These are phyloP conservation scores for Geotrichum restrictum DNA, from an alignment of 1,139 yeast species.

Conservation along the genomic window DNA sequence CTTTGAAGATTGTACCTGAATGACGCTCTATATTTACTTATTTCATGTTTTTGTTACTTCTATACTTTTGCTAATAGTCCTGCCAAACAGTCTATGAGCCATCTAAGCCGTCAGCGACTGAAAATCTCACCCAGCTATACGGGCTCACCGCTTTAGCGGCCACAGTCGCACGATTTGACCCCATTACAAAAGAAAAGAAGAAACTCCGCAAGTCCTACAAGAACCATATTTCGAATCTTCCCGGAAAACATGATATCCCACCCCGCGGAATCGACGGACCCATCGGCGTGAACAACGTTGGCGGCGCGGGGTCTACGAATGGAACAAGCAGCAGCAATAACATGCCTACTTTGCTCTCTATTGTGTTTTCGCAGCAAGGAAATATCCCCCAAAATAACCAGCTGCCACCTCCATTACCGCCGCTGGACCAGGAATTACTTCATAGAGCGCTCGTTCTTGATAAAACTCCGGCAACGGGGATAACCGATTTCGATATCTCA, in stretches of 20 bases:
- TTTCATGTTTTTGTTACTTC: background rate
- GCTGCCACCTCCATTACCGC: conserved; percentile 12
- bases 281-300: conserved; percentile 18
- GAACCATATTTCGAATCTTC: conserved; percentile 79
- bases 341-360: conserved; percentile 31
- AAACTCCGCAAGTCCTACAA: conserved; percentile 90
- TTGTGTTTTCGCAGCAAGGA: conserved; percentile 32
- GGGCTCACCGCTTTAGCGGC: conserved; percentile 64
- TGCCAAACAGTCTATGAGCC: conserved; percentile 22
- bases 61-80: conserved; percentile 8
- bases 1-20: too few species aligned
- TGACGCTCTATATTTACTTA: too few species aligned
- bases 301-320: conserved; percentile 33
- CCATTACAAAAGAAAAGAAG: conserved; percentile 85
- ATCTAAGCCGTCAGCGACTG: conserved; percentile 60
- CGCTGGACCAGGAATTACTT: conserved; percentile 46
- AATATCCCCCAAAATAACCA: conserved; percentile 25
- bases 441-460: conserved; percentile 57
- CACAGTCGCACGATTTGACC: conserved; percentile 81
- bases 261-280: conserved; percentile 39
- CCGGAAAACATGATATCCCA: conserved; percentile 66
- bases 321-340: conserved; percentile 12
- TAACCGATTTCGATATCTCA: conserved; percentile 72
- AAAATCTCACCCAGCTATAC: conserved; percentile 66
- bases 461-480: conserved; percentile 64